Conservation (phyloP, 192 early-diverging fungal genomes). For the Phlyctochytrium arcticum region DNA sequence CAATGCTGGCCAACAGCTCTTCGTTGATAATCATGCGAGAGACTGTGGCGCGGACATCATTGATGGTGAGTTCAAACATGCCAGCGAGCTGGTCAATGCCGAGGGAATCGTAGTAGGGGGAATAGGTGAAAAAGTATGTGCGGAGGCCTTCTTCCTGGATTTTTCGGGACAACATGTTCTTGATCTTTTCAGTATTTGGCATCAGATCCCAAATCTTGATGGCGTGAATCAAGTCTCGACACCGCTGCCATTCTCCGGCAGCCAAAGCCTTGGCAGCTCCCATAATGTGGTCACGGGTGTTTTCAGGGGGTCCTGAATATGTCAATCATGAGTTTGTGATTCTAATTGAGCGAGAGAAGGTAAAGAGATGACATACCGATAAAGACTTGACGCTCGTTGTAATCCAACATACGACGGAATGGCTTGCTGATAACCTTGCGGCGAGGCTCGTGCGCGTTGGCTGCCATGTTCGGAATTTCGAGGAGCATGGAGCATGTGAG, state of each 20-base stretch:
- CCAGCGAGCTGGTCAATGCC: constrained; percentile 71
- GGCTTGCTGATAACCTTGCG: constrained; percentile 76
- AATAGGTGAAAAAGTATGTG: constrained; percentile 91
- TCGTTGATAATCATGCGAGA: constrained; percentile 92
- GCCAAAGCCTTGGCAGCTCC: constrained; percentile 87
- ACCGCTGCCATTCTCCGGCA: constrained; percentile 90
- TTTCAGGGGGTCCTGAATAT: constrained; percentile 90
- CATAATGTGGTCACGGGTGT: constrained; percentile 98
- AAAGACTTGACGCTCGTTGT: constrained; percentile 93
- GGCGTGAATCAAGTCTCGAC: constrained; percentile 71
- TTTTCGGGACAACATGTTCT: constrained; percentile 81
- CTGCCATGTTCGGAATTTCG: constrained; percentile 95
- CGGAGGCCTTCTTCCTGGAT: constrained; percentile 95
- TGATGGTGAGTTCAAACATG: constrained; percentile 80
- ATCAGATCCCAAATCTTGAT: constrained; percentile 97
- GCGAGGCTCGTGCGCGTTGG: constrained; percentile 51
- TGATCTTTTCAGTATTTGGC: constrained; percentile 73
- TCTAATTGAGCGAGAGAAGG: constrained; percentile 3
- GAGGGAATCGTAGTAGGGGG: constrained; percentile 84
- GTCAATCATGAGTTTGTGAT: too few species aligned
- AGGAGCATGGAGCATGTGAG: constrained; percentile 92
- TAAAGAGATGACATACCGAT: constrained; percentile 55
- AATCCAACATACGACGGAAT: constrained; percentile 90
- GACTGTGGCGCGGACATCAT: constrained; percentile 66
- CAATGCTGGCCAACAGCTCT: constrained; percentile 82